Base-by-base conservation (phyloP, 176 grass and related monocot species). In the Hordeum marinum region DNA sequence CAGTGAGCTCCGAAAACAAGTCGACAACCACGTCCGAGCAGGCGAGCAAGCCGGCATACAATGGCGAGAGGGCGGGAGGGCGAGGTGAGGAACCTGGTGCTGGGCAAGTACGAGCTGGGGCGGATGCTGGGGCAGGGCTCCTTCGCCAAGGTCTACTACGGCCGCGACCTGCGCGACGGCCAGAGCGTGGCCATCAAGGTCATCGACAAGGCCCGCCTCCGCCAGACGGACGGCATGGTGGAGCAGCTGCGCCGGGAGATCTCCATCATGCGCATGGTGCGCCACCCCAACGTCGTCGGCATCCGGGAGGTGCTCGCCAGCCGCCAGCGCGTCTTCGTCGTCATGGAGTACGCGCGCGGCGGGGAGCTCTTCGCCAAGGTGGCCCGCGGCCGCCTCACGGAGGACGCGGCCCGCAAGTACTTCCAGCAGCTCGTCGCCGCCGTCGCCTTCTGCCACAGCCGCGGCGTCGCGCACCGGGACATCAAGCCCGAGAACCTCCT, bases 401-500 rank as follows among this genome's bases (percentile, higher is more conserved):
- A 98, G 87, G 80, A 97, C 83, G 79, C 37, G 17, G 93, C 96
- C 0, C 83, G 96, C 8, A 36, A 75, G 2, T 99, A 99, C 85
- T 99, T 99, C 77, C 91, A 94, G 77, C 97, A 99, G 82, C 82
- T 99, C 5, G 78, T 99, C 46, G 89, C 97, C 18, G 94, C 94
- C 73, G 84, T 99, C n/a, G 91, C 86, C 29, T 99, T 92, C 90
- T 99, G 97, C 88, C 97, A 99, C 88, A 72, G 88, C 72, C 94
- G 92, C 14, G 94, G 97, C 76, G 92, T 96, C 76, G 92, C 91
- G 45, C 97, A 99, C 79, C 94, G 97, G 23, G 97, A 99, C 91
- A 80, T 99, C 75, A 99, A 99, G 91, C 97, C 94, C 6, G 97
- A 99, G 90, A 99, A 99, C 82, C 90, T 99, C 1, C 92, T 99